Base-by-base conservation (phyloP, 345 rosid species). In the Barbarea vulgaris region DNA sequence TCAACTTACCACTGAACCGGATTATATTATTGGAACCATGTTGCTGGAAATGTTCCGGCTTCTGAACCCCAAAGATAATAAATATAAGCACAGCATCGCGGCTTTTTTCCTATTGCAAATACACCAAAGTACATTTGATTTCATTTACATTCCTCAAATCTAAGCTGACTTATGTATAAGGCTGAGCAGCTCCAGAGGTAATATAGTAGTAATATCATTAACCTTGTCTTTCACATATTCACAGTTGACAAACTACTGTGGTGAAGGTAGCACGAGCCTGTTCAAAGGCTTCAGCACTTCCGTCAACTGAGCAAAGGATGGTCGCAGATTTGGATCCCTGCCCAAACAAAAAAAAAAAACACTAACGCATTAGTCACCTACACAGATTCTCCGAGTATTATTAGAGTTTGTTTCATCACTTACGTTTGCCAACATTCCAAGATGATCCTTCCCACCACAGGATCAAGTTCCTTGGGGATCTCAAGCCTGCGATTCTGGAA, bases 401-500 rank as follows among this genome's bases (percentile, higher is more conserved):
- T 61, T 18, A n/a, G 7, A 44, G 42, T n/a, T 51, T 42, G 10
- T n/a, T 27, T 21, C 1, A 4, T 21, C 15, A 84, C 98, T 87
- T 83, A 91, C 98, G 85, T 89, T 77, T 91, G 99, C 99, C 99
- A 96, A 75, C 99, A 96, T 84, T 91, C 84, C 82, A 80, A 81
- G 60, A 96, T 96, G 77, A 93, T 93, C 71, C 90, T 83, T 19
- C 85, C 96, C 42, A 96, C 99, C 59, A 84, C 53, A 14, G 99
- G 99, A 81, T 96, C 99, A 28, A 91, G 74, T 77, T 96, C 99
- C 84, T 93, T 89, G 10, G 98, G 97, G 72, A 93, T 89, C 69
- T 96, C 99, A 48, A 88, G 97, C 70, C 99, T 89, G 0, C 95
- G 93, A 62, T 91, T 96, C 81, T 96, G 98, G 81, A 96, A 96